Conservation (phyloP, 2,329 filamentous ascomycete species). For the Aspergillus ochraceus region DNA sequence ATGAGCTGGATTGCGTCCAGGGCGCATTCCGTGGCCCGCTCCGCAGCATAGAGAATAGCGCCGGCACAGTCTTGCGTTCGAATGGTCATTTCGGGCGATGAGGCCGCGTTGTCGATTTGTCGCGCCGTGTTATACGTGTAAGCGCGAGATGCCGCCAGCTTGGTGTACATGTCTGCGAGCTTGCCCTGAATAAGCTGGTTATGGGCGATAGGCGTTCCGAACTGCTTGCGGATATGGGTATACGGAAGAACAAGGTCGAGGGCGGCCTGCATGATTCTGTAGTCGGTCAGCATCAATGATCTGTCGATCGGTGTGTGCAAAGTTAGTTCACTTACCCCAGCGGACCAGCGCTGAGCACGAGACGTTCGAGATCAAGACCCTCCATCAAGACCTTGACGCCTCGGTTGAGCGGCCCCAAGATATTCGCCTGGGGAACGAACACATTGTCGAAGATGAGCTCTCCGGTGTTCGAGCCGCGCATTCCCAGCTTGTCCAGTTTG, state of each 20-base stretch:
- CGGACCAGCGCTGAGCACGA: constrained; percentile 88
- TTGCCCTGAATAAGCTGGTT: constrained; percentile 94
- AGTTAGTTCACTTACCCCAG: constrained; percentile 57
- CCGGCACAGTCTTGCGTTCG: constrained; percentile 91
- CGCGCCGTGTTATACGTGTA: constrained; percentile 86
- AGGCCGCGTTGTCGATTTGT: constrained; percentile 72
- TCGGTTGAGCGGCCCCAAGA: constrained; percentile 76
- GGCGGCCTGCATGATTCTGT: constrained; percentile 80
- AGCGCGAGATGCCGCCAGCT: constrained; percentile 76
- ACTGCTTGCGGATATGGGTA: constrained; percentile 85
- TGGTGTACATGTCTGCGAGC: constrained; percentile 96
- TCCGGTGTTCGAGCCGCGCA: constrained; percentile 95
- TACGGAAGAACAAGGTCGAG: constrained; percentile 87
- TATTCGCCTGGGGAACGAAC: constrained; percentile 79
- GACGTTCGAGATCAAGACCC: constrained; percentile 86
- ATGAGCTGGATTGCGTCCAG: constrained; percentile 89
- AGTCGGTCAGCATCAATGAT: neutral
- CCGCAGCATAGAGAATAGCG: constrained; percentile 88
- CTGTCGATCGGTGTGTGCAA: neutral
- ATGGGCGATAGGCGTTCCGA: constrained; percentile 79
- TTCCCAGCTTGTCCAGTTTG: constrained; percentile 97
- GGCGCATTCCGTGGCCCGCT: constrained; percentile 78
- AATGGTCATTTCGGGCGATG: constrained; percentile 48
- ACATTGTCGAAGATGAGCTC: constrained; percentile 89
- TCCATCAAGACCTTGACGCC: constrained; percentile 95